Evolutionary conservation across 2,329 filamentous ascomycete species (phyloP), one percentile per base, ranked within the genome.

Genomic region (Tolypocladium tundrense): DNA sequence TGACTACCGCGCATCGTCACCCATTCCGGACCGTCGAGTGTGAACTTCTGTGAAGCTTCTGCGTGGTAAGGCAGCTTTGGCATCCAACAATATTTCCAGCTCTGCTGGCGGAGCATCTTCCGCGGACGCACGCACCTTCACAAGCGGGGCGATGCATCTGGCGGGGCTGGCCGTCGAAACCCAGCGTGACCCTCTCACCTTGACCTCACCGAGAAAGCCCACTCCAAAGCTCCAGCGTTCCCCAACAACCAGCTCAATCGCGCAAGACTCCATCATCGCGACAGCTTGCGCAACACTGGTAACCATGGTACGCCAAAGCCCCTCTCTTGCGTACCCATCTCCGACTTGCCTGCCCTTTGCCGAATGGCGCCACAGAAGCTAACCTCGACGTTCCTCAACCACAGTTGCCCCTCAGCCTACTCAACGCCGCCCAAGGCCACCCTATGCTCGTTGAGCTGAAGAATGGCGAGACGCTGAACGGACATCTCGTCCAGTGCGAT

Each of bases 381-480:
- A 62, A 68, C 65, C 13, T 27, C 53, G 51, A 42, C 39, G 50
- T 53, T 37, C 16, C 31, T 43, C 27, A 24, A 56, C 40, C 41
- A 31, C 64, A 88, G 86, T 73, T 88, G 64, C 86, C 86, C 63
- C 80, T 88, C 72, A 91, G 92, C 69, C 87, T 99, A 55, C 83
- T 99, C 62, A 97, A 90, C 68, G 93, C 93, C 67, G 92, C 94
- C 64, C 92, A 97, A 79, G 94, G 94, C 81, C 91, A 97, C 72
- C 93, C 94, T 4, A 97, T 97, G 88, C 87, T 96, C 58, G 92
- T 97, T 64, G 92, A 97, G 79, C 88, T 97, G 64, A 97, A 97
- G 81, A 96, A 93, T 70, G 92, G 92, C 77, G 92, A 99, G 76
- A 97, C 94, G 0, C 83, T 99, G 60, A 99, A 97, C 76, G 94